Evolutionary conservation across 139 green algal species (phyloP), one percentile per base, ranked within the genome.

Genomic region (Chlorella sp.): DNA sequence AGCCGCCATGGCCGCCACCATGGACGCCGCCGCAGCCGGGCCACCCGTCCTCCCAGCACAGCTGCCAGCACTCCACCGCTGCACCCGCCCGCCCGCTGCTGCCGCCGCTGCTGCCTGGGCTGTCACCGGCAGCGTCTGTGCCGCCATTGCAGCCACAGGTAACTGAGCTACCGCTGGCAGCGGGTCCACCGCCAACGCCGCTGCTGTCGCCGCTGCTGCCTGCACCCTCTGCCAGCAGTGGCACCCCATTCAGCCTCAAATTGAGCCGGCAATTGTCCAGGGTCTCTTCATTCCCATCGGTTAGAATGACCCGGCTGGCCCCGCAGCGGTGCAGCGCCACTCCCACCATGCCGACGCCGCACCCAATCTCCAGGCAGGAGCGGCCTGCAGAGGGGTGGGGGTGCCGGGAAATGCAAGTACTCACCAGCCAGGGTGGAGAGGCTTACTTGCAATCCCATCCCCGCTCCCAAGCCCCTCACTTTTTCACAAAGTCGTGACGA

Each of bases 191-290:
- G 80, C 42, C 32, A 0, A 15, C 28, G 28, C 84, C 42, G 5
- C 66, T 34, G 84, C 39, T 66, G 64, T 66, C 36, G 61, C 36
- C 7, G 83, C 28, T 39, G 30, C 36, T 19, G 60, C 16, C 83
- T 40, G 11, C 40, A 2, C 18, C 32, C 2, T 61, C 73, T 37
- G 15, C 61, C 83, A 86, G 85, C 88, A 85, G 37, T 60, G 26
- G 61, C 87, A 95, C 66, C 14, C 89, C 91, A 61, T 98, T 98
- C 18, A 95, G 77, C 11, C 19, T 16, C 83, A 97, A 73, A 85
- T 98, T 98, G 32, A 81, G 39, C 19, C 71, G 64, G 86, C 94
- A 97, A 88, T 98, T 98, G 28, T 84, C 73, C 5, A 97, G 48
- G 1, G 96, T 88, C 21, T 91, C 73, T 1, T 80, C 57, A 85